Conservation (phyloP, 306 rosid species). For the Oemleria cerasiformis region DNA sequence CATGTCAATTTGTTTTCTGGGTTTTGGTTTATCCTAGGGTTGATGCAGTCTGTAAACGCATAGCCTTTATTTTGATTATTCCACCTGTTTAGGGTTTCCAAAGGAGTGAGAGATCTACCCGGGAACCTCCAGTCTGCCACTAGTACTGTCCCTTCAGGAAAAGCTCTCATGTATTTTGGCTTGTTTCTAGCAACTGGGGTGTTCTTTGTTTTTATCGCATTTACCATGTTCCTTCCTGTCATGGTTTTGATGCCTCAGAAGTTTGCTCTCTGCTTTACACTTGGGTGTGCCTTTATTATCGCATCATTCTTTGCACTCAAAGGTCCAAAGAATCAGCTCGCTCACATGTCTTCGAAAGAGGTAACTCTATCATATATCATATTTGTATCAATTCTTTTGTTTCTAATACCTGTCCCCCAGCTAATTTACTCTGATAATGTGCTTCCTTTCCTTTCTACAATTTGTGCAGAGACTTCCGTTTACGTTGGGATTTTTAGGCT, state of each 20-base stretch:
- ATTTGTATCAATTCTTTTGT: conserved; percentile 11
- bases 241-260: conserved; percentile 93
- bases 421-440: conserved; percentile 3
- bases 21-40: not conserved
- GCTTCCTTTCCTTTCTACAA: conserved; percentile 21
- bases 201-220: conserved; percentile 83
- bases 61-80: not conserved
- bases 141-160: conserved; percentile 79
- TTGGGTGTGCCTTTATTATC: conserved; percentile 82
- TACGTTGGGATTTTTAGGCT: conserved; percentile 70
- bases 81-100: conserved; percentile 60
- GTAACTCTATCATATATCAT: conserved; percentile 31
- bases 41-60: not conserved
- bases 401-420: not conserved
- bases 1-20: not conserved
- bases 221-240: conserved; percentile 87
- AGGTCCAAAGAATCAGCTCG: conserved; percentile 79
- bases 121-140: conserved; percentile 84
- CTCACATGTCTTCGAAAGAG: conserved; percentile 83
- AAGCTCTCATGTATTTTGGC: conserved; percentile 84
- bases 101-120: conserved; percentile 93
- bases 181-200: conserved; percentile 76
- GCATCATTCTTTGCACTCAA: conserved; percentile 83
- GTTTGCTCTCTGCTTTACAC: conserved; percentile 89
- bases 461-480: conserved; percentile 83